Conservation (phyloP, 1,139 yeast species). For the Sugiyamaella paludigena region DNA sequence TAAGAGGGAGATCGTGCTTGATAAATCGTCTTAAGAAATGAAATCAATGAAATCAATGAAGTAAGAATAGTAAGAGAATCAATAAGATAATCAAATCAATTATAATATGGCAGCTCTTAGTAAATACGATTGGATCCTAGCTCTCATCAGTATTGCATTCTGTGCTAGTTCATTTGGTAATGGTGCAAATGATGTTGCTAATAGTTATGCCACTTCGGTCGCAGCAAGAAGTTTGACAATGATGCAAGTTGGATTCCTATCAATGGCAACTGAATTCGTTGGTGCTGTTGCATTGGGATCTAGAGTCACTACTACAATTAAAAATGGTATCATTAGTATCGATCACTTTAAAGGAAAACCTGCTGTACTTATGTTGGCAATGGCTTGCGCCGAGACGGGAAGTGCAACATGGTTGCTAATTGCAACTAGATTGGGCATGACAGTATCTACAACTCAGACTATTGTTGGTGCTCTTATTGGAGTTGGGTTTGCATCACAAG, state of each 20-base stretch:
- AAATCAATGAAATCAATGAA: too few relatives aligned
- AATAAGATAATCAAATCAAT: too few relatives aligned
- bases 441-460: slow-evolving; percentile 78
- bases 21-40: too few relatives aligned
- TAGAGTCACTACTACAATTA: slow-evolving; percentile 67
- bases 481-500: slow-evolving; percentile 68
- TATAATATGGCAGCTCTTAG: too few relatives aligned
- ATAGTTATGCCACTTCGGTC: slow-evolving; percentile 68
- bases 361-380: slow-evolving; percentile 68
- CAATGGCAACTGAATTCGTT: slow-evolving; percentile 64
- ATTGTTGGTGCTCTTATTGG: slow-evolving; percentile 78
- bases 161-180: slow-evolving; percentile 72
- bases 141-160: slow-evolving; percentile 68
- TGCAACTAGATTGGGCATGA: slow-evolving; percentile 68
- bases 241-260: slow-evolving; percentile 73
- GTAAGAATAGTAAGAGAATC: too few relatives aligned
- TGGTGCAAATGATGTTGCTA: slow-evolving; percentile 83
- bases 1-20: too few relatives aligned
- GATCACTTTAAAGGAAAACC: slow-evolving; percentile 52
- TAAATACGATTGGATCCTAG: slow-evolving; percentile 64
- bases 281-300: slow-evolving; percentile 76
- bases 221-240: slow-evolving; percentile 67
- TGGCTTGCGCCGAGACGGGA: slow-evolving; percentile 75
- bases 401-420: slow-evolving; percentile 69
- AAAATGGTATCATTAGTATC: slow-evolving; percentile 58